Evolutionary conservation across 257 asterid genomes (phyloP).

Genomic region (Plantago elongata): DNA sequence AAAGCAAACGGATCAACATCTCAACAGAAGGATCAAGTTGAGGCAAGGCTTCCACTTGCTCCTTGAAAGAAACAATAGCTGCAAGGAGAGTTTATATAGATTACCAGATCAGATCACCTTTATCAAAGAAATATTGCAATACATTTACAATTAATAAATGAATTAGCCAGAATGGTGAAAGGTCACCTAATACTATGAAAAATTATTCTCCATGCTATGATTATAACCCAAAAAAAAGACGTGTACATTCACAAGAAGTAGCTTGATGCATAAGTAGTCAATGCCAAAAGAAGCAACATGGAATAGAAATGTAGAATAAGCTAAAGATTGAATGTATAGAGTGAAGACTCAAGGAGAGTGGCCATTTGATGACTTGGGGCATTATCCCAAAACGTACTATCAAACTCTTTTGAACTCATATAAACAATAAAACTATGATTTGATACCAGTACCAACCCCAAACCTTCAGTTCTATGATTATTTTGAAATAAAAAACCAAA

Average conservation of each 20-base stretch:
- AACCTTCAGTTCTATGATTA: too few relatives aligned
- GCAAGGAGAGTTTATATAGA: constrained; percentile 30
- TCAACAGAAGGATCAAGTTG: constrained; percentile 68
- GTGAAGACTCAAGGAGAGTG: too few relatives aligned
- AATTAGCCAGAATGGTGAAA: constrained; percentile 1
- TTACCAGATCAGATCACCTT: neutral
- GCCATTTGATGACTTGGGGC: too few relatives aligned
- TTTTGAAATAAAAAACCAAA: too few relatives aligned
- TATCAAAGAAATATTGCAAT: neutral
- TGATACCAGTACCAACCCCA: too few relatives aligned
- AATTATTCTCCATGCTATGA: constrained; percentile 1
- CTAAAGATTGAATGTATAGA: too few relatives aligned
- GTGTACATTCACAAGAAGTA: constrained; percentile 11
- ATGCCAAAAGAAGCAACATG: neutral
- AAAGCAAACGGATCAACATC: constrained; percentile 79
- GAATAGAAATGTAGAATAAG: too few relatives aligned
- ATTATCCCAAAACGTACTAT: too few relatives aligned
- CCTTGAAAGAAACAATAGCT: constrained; percentile 90
- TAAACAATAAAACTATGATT: too few relatives aligned
- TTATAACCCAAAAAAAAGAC: constrained; percentile 6
- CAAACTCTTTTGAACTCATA: too few relatives aligned
- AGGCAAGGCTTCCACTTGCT: constrained; percentile 71
- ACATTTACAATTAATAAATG: neutral
- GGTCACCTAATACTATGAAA: constrained; percentile 4
- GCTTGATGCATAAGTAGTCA: neutral